Conservation (phyloP, 2,329 filamentous ascomycete genomes). For the Aurifilum marmelostoma region DNA sequence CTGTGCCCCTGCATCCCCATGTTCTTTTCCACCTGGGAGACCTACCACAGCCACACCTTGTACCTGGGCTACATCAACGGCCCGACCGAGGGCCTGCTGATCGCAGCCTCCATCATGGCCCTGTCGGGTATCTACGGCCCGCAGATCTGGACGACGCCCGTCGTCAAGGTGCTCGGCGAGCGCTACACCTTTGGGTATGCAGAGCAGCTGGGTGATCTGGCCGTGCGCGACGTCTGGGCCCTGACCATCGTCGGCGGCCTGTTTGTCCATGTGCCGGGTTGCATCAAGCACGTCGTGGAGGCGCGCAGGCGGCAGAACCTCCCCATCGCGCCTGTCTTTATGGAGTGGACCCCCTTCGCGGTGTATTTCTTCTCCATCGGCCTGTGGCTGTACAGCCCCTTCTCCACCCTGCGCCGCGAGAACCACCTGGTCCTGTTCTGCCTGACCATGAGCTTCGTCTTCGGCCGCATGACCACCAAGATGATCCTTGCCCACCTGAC, state of each 20-base stretch:
- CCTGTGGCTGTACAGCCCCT: slow-evolving; percentile 87
- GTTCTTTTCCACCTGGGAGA: slow-evolving; percentile 99
- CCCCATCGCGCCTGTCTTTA: slow-evolving; percentile 79
- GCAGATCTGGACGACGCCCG: slow-evolving; percentile 78
- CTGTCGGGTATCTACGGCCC: slow-evolving; percentile 87
- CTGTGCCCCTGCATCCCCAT: slow-evolving; percentile 91
- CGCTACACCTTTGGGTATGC: slow-evolving; percentile 56
- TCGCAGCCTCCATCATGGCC: slow-evolving; percentile 85
- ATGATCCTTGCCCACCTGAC: slow-evolving; percentile 97
- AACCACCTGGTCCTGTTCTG: slow-evolving; percentile 94
- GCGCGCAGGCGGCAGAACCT: slow-evolving; percentile 74
- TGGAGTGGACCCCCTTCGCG: slow-evolving; percentile 91
- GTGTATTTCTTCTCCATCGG: slow-evolving; percentile 76
- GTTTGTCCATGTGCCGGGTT: slow-evolving; percentile 82
- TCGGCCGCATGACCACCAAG: slow-evolving; percentile 97
- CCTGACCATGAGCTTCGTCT: slow-evolving; percentile 93
- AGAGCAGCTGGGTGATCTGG: slow-evolving; percentile 67
- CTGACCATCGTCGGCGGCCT: slow-evolving; percentile 68
- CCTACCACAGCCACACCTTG: slow-evolving; percentile 95
- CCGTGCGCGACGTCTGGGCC: slow-evolving; percentile 89
- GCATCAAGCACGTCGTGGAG: slow-evolving; percentile 80
- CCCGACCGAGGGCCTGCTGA: slow-evolving; percentile 90
- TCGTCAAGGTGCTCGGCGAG: slow-evolving; percentile 70
- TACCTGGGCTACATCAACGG: slow-evolving; percentile 97
- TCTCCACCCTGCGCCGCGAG: slow-evolving; percentile 77